Evolutionary conservation across 306 rosid genomes (phyloP).

Genomic region (Castanopsis chinensis): DNA sequence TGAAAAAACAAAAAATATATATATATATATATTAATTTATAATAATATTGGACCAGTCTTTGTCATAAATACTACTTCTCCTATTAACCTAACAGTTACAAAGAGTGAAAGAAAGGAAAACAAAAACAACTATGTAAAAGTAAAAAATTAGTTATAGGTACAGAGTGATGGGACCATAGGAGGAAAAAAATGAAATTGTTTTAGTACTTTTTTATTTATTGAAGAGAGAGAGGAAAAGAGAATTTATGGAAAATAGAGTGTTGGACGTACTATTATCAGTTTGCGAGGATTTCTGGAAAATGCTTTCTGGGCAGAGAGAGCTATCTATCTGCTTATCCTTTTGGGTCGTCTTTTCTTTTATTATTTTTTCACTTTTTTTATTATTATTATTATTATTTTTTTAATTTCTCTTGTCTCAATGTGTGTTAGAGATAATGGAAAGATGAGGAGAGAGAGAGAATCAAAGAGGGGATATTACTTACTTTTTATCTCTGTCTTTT

Average conservation of each 20-base stretch:
- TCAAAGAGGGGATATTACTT: neutral
- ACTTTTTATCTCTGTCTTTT: neutral
- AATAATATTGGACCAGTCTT: slow-evolving; percentile 1
- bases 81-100: neutral
- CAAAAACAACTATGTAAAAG: neutral
- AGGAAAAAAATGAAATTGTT: neutral
- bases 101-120: neutral
- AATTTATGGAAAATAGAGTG: slow-evolving; percentile 26
- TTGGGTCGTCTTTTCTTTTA: slow-evolving; percentile 27
- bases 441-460: slow-evolving; percentile 21
- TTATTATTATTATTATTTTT: neutral
- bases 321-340: slow-evolving; percentile 56
- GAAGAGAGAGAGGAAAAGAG: slow-evolving; percentile 30
- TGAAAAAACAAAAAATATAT: slow-evolving; percentile 1
- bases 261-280: slow-evolving; percentile 44
- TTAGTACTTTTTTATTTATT: neutral
- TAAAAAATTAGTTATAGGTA: slow-evolving; percentile 5
- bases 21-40: no score
- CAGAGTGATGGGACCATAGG: neutral
- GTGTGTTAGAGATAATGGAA: slow-evolving; percentile 18
- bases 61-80: neutral
- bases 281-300: slow-evolving; percentile 73
- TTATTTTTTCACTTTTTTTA: neutral
- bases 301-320: slow-evolving; percentile 38
- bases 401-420: slow-evolving; percentile 19